Evolutionary conservation across 768 basidiomycete genomes (phyloP), one percentile per base, ranked within the genome.

Genomic region (Cubamyces sp.): DNA sequence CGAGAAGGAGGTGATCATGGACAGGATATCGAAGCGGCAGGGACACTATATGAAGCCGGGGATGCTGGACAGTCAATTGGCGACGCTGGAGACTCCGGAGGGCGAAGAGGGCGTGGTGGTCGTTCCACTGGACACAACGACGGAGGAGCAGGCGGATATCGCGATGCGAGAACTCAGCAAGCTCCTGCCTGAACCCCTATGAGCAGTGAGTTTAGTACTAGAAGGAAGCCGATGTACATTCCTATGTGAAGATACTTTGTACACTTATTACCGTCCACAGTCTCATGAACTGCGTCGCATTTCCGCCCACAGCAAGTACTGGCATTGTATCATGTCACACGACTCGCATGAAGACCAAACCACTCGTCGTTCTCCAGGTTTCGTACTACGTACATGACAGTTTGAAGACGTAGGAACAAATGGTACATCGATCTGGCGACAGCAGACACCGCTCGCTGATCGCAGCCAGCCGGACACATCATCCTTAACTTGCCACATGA

Each of bases 21-120:
- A 85, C 46, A 78, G 93, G 39, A 88, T 94, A 84, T 67, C 67
- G 74, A 77, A 78, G 41, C 79, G 93, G 39, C 66, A 80, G 43
- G 87, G 87, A 0, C 94, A 96, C 73, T 96, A 90, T 66, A 91
- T 95, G 88, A 93, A 92, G 75, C 84, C 84, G 21, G 71, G 69
- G 3, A 93, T 95, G 94, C 76, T 96, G 66, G 87, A 88, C 53
- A 88, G 89, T 64, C 94, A 96, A 77, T 67, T 94, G 67, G 72
- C 71, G 9, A 86, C 89, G 46, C 69, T 95, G 66, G 89, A 94
- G 75, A 79, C 77, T 57, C 93, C 93, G 0, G 77, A 77, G 39
- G 86, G 78, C 0, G 91, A 93, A 70, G 77, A 81, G 5, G 87
- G 82, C 0, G 87, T 92, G n/a, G 81, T 91, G 19, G 76, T 79